Conservation (phyloP, 805 yeast species). For the Helenozyma rhizophorensis region DNA sequence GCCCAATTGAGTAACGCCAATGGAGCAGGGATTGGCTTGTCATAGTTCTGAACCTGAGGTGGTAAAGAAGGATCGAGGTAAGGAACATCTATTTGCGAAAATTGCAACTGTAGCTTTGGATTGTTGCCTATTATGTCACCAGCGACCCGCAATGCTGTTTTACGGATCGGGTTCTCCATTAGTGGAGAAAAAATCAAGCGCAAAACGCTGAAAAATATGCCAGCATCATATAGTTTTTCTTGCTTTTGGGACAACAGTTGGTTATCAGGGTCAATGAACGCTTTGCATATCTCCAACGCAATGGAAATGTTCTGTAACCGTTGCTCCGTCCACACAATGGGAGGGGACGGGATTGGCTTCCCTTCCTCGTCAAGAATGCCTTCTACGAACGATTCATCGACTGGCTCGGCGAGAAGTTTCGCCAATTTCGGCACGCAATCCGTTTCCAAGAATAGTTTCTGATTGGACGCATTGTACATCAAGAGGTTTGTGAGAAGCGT, state of each 20-base stretch:
- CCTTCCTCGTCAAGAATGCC: conserved; percentile 16
- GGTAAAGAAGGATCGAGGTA: conserved; percentile 74
- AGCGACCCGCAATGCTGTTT: conserved; percentile 65
- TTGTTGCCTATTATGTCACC: conserved; percentile 74
- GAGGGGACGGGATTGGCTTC: conserved; percentile 17
- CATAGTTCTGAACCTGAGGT: conserved; percentile 32
- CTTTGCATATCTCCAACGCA: conserved; percentile 65
- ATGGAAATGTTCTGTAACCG: conserved; percentile 61
- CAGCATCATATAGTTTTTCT: conserved; percentile 51
- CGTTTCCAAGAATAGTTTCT: conserved; percentile 81
- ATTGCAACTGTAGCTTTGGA: conserved; percentile 59
- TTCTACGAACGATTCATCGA: conserved; percentile 34
- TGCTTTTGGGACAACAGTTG: conserved; percentile 63
- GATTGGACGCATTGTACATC: conserved; percentile 84
- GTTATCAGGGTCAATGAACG: conserved; percentile 69
- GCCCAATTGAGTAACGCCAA: conserved; percentile 81
- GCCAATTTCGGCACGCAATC: conserved; percentile 69
- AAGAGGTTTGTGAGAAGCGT: conserved; percentile 68
- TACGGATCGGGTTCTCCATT: conserved; percentile 63
- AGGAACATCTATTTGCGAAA: conserved; percentile 86
- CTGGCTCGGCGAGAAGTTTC: conserved; percentile 57
- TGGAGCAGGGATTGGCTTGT: conserved; percentile 57
- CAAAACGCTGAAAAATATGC: conserved; percentile 61
- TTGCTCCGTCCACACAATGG: conserved; percentile 75
- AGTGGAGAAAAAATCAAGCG: conserved; percentile 64